These are phyloP conservation scores for Exobasidium rhododendri DNA, from an alignment of 1,284 basidiomycete species.

Conservation along the genomic window DNA sequence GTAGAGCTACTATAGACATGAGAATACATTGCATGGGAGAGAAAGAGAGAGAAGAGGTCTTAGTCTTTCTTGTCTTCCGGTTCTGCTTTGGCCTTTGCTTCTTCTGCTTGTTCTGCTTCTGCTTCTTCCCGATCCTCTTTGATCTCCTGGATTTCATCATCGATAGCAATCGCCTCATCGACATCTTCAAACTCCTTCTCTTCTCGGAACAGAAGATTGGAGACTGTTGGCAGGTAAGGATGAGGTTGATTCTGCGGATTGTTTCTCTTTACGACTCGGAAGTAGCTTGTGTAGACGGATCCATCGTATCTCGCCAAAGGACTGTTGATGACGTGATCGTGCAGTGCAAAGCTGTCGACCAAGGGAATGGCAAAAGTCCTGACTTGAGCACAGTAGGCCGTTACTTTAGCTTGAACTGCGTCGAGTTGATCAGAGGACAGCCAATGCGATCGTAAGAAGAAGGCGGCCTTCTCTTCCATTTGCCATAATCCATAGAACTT, in stretches of 20 bases:
- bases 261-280: slow-evolving; percentile 44
- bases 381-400: slow-evolving; percentile 59
- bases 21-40: too few relatives aligned
- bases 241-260: slow-evolving; percentile 57
- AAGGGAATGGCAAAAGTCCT: slow-evolving; percentile 59
- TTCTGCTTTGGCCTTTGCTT: slow-evolving; percentile 14
- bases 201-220: slow-evolving; percentile 60
- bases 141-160: slow-evolving; percentile 58
- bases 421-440: slow-evolving; percentile 58
- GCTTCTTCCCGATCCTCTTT: slow-evolving; percentile 49
- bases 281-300: slow-evolving; percentile 51
- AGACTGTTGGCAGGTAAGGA: slow-evolving; percentile 62
- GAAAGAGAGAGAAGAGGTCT: too few relatives aligned
- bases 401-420: slow-evolving; percentile 57
- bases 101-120: slow-evolving; percentile 22
- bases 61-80: slow-evolving; percentile 1
- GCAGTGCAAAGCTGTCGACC: slow-evolving; percentile 61
- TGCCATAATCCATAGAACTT: slow-evolving; percentile 59
- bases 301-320: slow-evolving; percentile 58
- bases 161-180: slow-evolving; percentile 57
- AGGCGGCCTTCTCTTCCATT: slow-evolving; percentile 62
- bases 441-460: slow-evolving; percentile 60
- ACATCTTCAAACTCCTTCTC: slow-evolving; percentile 55
- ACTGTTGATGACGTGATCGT: slow-evolving; percentile 63
- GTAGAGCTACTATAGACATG: too few relatives aligned